These are phyloP conservation scores for Coemansia sp. DNA, from an alignment of 192 early-diverging fungal genomes.

Conservation along the genomic window DNA sequence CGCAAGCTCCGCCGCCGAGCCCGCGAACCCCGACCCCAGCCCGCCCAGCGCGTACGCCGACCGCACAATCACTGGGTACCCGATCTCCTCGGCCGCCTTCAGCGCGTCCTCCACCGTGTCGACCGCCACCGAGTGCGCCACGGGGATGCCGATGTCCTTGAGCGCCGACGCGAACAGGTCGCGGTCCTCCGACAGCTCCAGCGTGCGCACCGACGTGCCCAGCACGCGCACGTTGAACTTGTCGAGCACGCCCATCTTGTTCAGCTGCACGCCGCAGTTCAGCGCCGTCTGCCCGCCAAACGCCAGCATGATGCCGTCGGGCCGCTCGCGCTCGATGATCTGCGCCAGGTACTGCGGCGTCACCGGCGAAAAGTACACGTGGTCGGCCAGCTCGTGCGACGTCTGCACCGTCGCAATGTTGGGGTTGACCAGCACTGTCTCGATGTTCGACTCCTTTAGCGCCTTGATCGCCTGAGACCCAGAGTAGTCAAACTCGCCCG, in stretches of 20 bases:
- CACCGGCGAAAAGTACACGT: conserved; percentile 95
- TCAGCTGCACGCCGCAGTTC: conserved; percentile 92
- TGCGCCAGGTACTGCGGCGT: conserved; percentile 90
- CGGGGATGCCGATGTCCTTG: conserved; percentile 78
- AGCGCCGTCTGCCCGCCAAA: conserved; percentile 98
- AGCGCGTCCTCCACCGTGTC: conserved; percentile 88
- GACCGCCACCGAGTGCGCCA: conserved; percentile 88
- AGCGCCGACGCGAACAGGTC: conserved; percentile 94
- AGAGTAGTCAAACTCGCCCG: conserved; percentile 99
- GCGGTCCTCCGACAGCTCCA: conserved; percentile 92
- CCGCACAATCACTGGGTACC: conserved; percentile 94
- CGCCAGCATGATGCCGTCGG: conserved; percentile 93
- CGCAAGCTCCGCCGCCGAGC: conserved; percentile 72
- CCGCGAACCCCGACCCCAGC: conserved; percentile 96
- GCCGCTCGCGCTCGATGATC: conserved; percentile 91
- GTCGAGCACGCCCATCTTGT: conserved; percentile 81
- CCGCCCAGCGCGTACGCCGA: conserved; percentile 95
- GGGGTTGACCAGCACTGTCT: conserved; percentile 98
- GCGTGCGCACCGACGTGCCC: conserved; percentile 92
- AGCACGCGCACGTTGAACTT: conserved; percentile 87
- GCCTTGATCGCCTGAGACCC: conserved; percentile 99
- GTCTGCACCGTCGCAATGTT: conserved; percentile 99
- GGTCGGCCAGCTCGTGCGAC: conserved; percentile 87
- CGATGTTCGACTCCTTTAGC: conserved; percentile 84
- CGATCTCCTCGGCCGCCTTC: conserved; percentile 79